These are phyloP conservation scores for Trichophyton schoenleinii DNA, from an alignment of 2,329 filamentous ascomycete genomes.

Conservation along the genomic window DNA sequence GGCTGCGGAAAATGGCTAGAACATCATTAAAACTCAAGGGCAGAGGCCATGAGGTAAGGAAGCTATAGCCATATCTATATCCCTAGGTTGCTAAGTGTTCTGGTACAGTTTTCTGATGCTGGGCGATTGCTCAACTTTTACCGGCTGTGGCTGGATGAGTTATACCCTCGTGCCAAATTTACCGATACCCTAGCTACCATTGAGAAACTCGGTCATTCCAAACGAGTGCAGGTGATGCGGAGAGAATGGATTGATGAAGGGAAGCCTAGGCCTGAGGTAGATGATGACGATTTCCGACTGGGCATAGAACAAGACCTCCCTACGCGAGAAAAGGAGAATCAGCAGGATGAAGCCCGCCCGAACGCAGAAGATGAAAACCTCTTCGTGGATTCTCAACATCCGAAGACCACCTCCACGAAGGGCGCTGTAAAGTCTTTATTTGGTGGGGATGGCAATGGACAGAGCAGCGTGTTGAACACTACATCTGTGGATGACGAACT, in stretches of 20 bases:
- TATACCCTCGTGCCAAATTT: slow-evolving; percentile 91
- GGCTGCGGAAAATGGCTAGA: slow-evolving; percentile 58
- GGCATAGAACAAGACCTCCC: not conserved
- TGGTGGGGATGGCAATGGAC: not conserved
- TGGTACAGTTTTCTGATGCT: slow-evolving; percentile 63
- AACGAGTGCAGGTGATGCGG: slow-evolving; percentile 59
- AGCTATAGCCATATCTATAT: not conserved
- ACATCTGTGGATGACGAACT: slow-evolving; percentile 13
- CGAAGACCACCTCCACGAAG: not conserved
- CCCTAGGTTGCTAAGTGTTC: not conserved
- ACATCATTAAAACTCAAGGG: slow-evolving; percentile 68
- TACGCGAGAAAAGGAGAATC: not conserved
- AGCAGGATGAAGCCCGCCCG: not conserved
- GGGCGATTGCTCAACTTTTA: slow-evolving; percentile 75
- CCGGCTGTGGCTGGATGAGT: slow-evolving; percentile 90
- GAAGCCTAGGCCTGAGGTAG: slow-evolving; percentile 21
- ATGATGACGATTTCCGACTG: not conserved
- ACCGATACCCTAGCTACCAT: slow-evolving; percentile 79
- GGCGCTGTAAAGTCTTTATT: slow-evolving; percentile 7
- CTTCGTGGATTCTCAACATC: not conserved
- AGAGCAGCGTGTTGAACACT: not conserved
- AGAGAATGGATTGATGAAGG: slow-evolving; percentile 73
- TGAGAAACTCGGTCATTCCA: slow-evolving; percentile 84
- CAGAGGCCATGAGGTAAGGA: slow-evolving; percentile 72
- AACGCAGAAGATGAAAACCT: not conserved